Percentiles rank a stretch among this genome's conserved stretches.
phyloP scores from a whole-genome alignment of 116 monocot genomes.

The Phalaenopsis hybrid region DNA sequence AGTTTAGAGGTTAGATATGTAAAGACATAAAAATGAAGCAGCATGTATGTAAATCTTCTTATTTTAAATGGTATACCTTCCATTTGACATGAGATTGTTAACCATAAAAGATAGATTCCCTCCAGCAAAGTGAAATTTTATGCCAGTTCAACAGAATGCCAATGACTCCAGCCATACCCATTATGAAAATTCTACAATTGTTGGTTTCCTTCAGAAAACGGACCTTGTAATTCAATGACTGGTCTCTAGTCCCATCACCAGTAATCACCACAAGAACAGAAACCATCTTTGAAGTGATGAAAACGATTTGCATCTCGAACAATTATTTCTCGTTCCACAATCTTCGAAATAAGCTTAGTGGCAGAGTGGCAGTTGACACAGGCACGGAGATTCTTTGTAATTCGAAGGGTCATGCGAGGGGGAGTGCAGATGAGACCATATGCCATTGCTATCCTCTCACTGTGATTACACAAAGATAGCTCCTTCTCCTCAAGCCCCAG shows the following conservation, averaged over 20 bases:
- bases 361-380: conserved; percentile 40
- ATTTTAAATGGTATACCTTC: not conserved
- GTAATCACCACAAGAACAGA: conserved; percentile 35
- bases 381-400: conserved; percentile 38
- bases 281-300: conserved; percentile 39
- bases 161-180: not conserved
- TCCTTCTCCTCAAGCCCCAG: conserved; percentile 33
- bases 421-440: conserved; percentile 34
- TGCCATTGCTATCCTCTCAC: conserved; percentile 45
- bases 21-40: no score
- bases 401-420: conserved; percentile 27
- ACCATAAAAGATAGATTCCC: no score
- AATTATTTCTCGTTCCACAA: conserved; percentile 25
- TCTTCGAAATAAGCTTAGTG: conserved; percentile 34
- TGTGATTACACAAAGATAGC: conserved; percentile 23
- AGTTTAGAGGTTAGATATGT: no score
- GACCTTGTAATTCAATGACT: not conserved
- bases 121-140: not conserved
- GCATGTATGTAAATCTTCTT: no score
- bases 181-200: not conserved
- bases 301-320: conserved; percentile 42
- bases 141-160: not conserved
- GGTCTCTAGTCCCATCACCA: conserved; percentile 22
- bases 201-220: not conserved
- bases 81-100: not conserved